Evolutionary conservation across 2,329 filamentous ascomycete genomes (phyloP).

Genomic region (Aspergillus phoenicis): DNA sequence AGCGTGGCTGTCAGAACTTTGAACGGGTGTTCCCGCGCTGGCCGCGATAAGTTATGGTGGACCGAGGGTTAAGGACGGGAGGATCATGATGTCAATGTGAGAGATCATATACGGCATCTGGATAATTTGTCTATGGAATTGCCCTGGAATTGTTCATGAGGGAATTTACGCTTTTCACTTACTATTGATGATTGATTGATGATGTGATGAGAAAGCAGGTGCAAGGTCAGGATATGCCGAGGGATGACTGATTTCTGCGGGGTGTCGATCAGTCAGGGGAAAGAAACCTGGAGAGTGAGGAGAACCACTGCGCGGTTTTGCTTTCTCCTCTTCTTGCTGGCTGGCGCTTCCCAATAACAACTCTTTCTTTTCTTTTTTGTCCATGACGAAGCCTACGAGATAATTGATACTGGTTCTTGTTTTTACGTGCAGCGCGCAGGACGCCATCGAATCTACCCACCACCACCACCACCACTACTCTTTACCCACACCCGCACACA

Average conservation of each 20-base stretch:
- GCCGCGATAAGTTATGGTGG: not conserved
- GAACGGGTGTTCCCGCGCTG: conserved; percentile 10
- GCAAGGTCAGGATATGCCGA: not conserved
- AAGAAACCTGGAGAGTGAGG: not conserved
- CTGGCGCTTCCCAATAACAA: not conserved
- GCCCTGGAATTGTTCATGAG: not conserved
- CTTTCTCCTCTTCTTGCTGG: not conserved
- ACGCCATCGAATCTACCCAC: too few relatives aligned
- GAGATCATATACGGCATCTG: not conserved
- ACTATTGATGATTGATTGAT: too few relatives aligned
- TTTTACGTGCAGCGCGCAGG: too few relatives aligned
- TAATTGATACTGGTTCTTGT: too few relatives aligned
- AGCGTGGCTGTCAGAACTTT: conserved; percentile 2
- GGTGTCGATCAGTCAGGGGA: conserved; percentile 14
- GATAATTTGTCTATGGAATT: not conserved
- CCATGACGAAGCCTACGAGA: too few relatives aligned
- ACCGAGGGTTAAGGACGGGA: not conserved
- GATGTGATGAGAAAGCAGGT: not conserved
- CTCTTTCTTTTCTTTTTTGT: too few relatives aligned
- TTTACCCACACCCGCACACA: too few relatives aligned
- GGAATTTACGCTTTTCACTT: not conserved
- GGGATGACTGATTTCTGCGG: not conserved
- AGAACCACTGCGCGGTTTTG: not conserved
- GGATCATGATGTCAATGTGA: not conserved
- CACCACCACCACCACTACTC: too few relatives aligned